Evolutionary conservation across 1,139 yeast genomes (phyloP), one percentile per base, ranked within the genome.

Genomic region (Debaryomycetaceae sp.): DNA sequence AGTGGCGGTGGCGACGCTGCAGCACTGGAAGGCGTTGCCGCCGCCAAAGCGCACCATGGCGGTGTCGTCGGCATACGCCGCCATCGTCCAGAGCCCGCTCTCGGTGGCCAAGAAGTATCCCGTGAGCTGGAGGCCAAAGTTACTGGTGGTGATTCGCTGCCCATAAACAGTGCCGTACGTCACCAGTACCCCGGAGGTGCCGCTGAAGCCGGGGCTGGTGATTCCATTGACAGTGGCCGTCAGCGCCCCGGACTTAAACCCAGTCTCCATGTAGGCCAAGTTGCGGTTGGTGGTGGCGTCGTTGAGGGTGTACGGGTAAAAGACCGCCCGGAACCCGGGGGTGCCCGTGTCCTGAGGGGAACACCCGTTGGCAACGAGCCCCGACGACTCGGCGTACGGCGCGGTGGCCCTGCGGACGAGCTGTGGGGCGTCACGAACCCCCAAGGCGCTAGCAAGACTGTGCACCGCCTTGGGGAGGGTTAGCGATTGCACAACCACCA

Each of bases 11-110:
- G n/a, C 10, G n/a, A 15, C 37, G 14, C 10, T 31, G 41, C 61
- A 56, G 39, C 61, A 55, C 15, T 37, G 44, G 22, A 53, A 49
- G 3, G 53, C 58, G 29, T 40, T 42, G 6, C 38, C 45, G 16
- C 37, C 39, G 24, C 56, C 58, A 30, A 53, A 29, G 31, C 42
- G 40, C 3, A 53, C 36, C 40, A 44, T 37, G 3, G 43, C 49
- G 12, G 46, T 39, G 39, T 55, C 56, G 16, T 36, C 37, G 16
- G 31, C 30, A 10, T 20, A 15, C n/a, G 21, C 11, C 5, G 21
- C 11, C 20, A 36, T 31, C 10, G 28, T 23, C 17, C 31, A 27
- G 16, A 13, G n/a, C 10, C 38, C 34, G 13, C 31, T 26, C 28
- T 33, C 34, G 12, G 31, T 17, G 14, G 39, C 37, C 3, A 17